A percentile compares a stretch with the other conserved stretches of the same genome.
Evolutionary conservation across 2,329 filamentous ascomycete genomes (phyloP).

Genomic region (Trichoderma aggressivum): DNA sequence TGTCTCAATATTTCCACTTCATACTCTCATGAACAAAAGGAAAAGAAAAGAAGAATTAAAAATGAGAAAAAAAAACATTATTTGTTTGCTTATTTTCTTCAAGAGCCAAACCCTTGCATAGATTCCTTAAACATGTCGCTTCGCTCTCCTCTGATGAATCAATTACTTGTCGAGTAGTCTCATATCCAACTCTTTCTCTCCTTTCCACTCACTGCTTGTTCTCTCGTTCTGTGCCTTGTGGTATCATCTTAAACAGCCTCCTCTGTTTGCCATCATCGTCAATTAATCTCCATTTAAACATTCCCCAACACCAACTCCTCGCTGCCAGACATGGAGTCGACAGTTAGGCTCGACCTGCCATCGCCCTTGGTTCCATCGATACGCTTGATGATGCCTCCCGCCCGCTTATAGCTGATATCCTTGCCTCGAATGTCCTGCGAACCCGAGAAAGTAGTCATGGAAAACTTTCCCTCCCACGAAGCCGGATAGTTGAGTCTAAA

Average conservation of each 20-base stretch:
- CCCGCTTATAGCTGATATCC: constrained; percentile 39
- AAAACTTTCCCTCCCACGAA: constrained; percentile 48
- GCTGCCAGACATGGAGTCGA: constrained; percentile 33
- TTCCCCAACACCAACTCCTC: constrained; percentile 30
- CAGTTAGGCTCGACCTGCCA: constrained; percentile 32
- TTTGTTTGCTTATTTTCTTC: neutral
- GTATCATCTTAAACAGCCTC: neutral
- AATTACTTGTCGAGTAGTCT: neutral
- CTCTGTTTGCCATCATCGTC: neutral
- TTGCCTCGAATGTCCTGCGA: constrained; percentile 39
- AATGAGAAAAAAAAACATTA: neutral
- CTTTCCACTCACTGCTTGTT: neutral
- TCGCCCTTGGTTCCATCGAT: constrained; percentile 42
- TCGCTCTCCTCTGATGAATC: neutral
- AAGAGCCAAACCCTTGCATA: neutral
- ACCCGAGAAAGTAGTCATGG: constrained; percentile 41
- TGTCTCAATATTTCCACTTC: neutral
- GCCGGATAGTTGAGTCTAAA: constrained; percentile 44
- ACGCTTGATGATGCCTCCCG: constrained; percentile 32
- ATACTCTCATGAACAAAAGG: neutral
- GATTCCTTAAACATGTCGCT: neutral
- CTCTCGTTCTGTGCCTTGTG: neutral
- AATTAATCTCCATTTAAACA: neutral
- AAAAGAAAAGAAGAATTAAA: neutral
- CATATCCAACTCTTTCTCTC: neutral